Base-by-base conservation (phyloP, 352 stramenopile species). In the Pythium brassicae region DNA sequence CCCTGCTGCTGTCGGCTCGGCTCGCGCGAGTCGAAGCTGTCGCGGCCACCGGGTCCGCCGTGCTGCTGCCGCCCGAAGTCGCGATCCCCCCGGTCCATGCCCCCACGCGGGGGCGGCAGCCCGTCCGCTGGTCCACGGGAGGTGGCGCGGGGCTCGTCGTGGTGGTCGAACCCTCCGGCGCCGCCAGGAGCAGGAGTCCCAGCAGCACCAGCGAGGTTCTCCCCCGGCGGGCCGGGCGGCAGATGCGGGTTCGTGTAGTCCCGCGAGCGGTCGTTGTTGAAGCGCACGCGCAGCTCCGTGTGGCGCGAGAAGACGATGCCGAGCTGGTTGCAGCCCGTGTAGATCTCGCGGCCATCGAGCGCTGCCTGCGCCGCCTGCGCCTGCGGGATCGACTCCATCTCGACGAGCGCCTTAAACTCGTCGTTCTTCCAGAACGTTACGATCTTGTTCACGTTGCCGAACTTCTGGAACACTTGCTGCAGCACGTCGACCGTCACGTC, bases 381-480 rank as follows among this genome's bases (percentile, higher is more conserved):
- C 65, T 91, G 80, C 37, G 86, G 75, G 11, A 86, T 56, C 15
- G 83, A 79, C 50, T 89, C 76, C 76, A 93, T 87, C 60, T 93
- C 74, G 9, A 93, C 75, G 11, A 93, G 77, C 42, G 83, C 55
- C 57, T 90, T 91, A 61, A 91, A 90, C 58, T 90, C 83, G 29
- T 85, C 74, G 57, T 89, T 79, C 57, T 91, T 89, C 76, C 72
- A 88, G 58, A 90, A 93, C 20, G 78, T 87, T 53, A 91, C 79
- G 37, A 93, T 77, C 58, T 93, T 93, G 25, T 89, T 50, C 2
- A 93, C 83, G 20, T 84, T 89, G 53, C 83, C 83, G 69, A 91
- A 93, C 68, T 90, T 90, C 40, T 88, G 76, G 46, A 93, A 93
- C 51, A 87, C 76, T 67, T 93, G 80, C 55, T 93, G 80, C 20